These are phyloP conservation scores for Funneliformis mosseae DNA, from an alignment of 192 early-diverging fungal species.

Conservation along the genomic window DNA sequence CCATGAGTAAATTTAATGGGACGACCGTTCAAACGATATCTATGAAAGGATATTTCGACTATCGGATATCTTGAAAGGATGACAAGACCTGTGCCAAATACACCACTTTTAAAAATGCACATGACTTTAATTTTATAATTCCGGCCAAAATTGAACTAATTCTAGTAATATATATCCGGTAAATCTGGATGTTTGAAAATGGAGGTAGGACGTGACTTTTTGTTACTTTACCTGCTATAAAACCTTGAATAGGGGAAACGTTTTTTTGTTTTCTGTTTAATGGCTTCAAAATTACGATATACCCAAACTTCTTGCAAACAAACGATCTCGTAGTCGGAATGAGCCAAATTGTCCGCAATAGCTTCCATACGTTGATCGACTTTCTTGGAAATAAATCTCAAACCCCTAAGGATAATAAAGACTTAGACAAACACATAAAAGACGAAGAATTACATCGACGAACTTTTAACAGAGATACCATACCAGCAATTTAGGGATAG, in stretches of 20 bases:
- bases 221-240: conserved; percentile 44
- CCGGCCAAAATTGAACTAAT: conserved; percentile 32
- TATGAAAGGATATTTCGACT: conserved; percentile 42
- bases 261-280: conserved; percentile 31
- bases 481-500: conserved; percentile 60
- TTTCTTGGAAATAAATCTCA: conserved; percentile 50
- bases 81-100: conserved; percentile 46
- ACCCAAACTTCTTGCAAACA: conserved; percentile 56
- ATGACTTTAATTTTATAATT: conserved; percentile 37
- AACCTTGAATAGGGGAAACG: conserved; percentile 42
- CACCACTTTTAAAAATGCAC: conserved; percentile 37
- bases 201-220: background rate
- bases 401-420: conserved; percentile 39
- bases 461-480: background rate
- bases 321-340: conserved; percentile 43
- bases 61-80: conserved; percentile 54
- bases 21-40: conserved; percentile 52
- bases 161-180: conserved; percentile 20
- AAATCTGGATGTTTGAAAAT: conserved; percentile 6
- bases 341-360: conserved; percentile 49
- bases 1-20: conserved; percentile 56
- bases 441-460: background rate
- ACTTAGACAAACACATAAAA: background rate
- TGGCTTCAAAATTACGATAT: conserved; percentile 39
- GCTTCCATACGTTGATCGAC: conserved; percentile 47